These are phyloP conservation scores for Avicennia marina DNA, from an alignment of 257 asterid genomes.

Conservation along the genomic window DNA sequence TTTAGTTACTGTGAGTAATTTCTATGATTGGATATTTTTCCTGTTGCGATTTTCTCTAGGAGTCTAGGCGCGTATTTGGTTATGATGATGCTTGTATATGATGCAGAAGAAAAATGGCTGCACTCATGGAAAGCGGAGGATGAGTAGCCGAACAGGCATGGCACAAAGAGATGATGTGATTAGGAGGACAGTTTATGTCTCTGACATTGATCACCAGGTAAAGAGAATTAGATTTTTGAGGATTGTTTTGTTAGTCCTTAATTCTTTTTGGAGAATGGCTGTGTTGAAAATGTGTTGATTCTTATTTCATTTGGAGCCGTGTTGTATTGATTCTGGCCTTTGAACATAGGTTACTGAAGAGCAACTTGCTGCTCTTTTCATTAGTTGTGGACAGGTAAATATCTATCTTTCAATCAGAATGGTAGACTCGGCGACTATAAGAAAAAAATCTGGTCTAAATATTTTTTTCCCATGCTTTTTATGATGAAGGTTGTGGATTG, in stretches of 20 bases:
- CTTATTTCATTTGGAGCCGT: too few species aligned
- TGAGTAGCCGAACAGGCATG: constrained; percentile 56
- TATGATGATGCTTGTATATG: constrained; percentile 18
- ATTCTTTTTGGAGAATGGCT: neutral
- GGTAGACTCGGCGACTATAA: constrained; percentile 1
- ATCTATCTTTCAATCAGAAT: constrained; percentile 3
- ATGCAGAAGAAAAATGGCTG: constrained; percentile 56
- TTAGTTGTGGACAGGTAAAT: constrained; percentile 59
- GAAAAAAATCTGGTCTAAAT: neutral
- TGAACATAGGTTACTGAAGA: constrained; percentile 60
- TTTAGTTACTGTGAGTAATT: neutral
- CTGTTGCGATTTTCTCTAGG: neutral
- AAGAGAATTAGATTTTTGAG: neutral
- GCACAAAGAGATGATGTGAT: constrained; percentile 74
- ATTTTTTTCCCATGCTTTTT: neutral
- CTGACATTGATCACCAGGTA: constrained; percentile 83
- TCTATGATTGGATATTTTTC: neutral
- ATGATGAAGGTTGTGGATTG: constrained; percentile 69
- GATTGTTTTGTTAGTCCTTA: neutral
- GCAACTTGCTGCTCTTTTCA: constrained; percentile 68
- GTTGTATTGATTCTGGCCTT: neutral
- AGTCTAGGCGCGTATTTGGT: constrained; percentile 8
- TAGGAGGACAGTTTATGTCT: constrained; percentile 69
- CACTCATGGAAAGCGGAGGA: constrained; percentile 46
- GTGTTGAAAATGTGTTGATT: too few species aligned